phyloP scores from a whole-genome alignment of 495 filamentous ascomycete species.

The Bacidia gigantensis region DNA sequence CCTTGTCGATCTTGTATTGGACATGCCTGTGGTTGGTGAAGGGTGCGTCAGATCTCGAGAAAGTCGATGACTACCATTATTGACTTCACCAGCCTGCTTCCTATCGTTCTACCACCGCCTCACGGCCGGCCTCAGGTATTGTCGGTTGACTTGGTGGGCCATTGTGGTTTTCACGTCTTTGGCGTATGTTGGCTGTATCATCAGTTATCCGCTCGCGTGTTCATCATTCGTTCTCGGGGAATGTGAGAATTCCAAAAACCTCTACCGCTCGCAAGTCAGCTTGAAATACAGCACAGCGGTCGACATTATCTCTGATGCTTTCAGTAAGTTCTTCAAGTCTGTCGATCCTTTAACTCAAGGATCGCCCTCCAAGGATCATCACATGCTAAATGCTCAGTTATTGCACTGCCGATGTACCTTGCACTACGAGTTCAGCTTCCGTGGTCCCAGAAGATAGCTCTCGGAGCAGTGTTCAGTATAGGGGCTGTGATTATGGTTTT shows the following conservation, averaged over 20 bases:
- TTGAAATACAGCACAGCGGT: slow-evolving; percentile 28
- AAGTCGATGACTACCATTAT: no score
- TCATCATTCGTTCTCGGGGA: slow-evolving; percentile 13
- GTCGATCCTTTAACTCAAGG: no score
- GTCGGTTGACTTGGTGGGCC: slow-evolving; percentile 11
- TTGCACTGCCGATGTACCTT: slow-evolving; percentile 8
- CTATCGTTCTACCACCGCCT: slow-evolving; percentile 12
- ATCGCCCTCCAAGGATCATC: no score
- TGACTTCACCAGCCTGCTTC: slow-evolving; percentile 10
- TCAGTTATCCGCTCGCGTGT: slow-evolving; percentile 17
- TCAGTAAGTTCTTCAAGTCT: slow-evolving; percentile 20
- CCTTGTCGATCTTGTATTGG: slow-evolving; percentile 31
- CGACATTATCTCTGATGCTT: slow-evolving; percentile 30
- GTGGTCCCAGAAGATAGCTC: slow-evolving; percentile 10
- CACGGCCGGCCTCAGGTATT: slow-evolving; percentile 10
- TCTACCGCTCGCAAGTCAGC: slow-evolving; percentile 23
- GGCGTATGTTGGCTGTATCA: slow-evolving; percentile 11
- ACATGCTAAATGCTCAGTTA: no score
- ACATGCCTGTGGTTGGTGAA: slow-evolving; percentile 32
- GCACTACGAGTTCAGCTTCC: slow-evolving; percentile 8
- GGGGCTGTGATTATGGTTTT: slow-evolving; percentile 15
- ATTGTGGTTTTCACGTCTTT: slow-evolving; percentile 6
- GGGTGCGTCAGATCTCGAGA: slow-evolving; percentile 12
- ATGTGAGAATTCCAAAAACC: slow-evolving; percentile 22
- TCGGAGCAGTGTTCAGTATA: slow-evolving; percentile 13